Base-by-base conservation (phyloP, 176 grass and related monocot species). In the Poa annua region DNA sequence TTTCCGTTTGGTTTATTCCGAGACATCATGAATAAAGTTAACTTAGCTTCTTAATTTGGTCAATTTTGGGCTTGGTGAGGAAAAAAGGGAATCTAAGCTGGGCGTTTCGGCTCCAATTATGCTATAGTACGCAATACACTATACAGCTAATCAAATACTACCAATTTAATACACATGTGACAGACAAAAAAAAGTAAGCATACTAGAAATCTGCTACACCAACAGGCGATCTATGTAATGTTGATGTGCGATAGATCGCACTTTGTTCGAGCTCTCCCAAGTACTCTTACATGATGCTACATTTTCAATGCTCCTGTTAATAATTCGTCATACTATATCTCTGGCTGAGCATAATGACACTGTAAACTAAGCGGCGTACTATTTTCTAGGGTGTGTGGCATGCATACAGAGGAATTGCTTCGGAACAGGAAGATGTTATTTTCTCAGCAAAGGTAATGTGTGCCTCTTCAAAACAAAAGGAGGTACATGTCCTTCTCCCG, bases 331-430 rank as follows among this genome's bases (percentile, higher is more conserved):
- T 66, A n/a, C n/a, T n/a, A 10, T 54, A 7, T 14, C 22, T 26
- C 35, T 55, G 6, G 11, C 21, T 38, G 8, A 8, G 42, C 66
- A 61, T 71, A 63, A 39, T 54, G 29, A 85, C 47, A 73, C 19
- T n/a, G 53, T 13, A 49, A 8, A 78, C n/a, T 59, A 47, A 83
- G 8, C 33, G 60, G 33, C 50, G 45, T 75, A 55, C 11, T 73
- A 3, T 78, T 83, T 50, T 89, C 52, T 78, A 99, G 96, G 93
- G 65, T 41, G 76, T 76, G n/a, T 96, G 89, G 89, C 84, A 90
- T 81, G 91, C 92, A 73, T 96, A 92, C 76, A 93, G 39, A 72
- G 87, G 96, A 71, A 71, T 32, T 41, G 89, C 65, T 88, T 71
- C 29, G 71, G 93, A 96, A 79, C 53, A n/a, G 25, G 87, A 79